Conservation (phyloP, 116 monocot species). For the Posidonia oceanica region DNA sequence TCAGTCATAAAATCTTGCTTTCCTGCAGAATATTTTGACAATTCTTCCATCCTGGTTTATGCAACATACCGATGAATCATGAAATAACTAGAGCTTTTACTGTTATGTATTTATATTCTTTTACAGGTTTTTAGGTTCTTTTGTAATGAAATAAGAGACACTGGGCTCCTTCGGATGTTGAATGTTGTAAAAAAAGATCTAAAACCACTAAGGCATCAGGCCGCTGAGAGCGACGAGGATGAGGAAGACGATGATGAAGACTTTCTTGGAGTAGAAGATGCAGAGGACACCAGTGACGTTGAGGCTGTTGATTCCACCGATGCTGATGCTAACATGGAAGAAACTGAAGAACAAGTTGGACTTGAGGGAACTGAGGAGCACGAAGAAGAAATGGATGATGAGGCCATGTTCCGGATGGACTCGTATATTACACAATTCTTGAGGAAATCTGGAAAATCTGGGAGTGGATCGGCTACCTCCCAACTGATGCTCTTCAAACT, state of each 20-base stretch:
- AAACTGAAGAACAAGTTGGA: conserved; percentile 12
- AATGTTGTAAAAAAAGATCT: conserved; percentile 82
- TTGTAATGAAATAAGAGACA: conserved; percentile 62
- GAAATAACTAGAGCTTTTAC: neutral
- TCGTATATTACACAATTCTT: conserved; percentile 51
- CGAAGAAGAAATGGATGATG: conserved; percentile 89
- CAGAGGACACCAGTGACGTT: conserved; percentile 42
- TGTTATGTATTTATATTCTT: conserved; percentile 7
- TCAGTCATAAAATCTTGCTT: too few relatives aligned
- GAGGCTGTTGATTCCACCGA: conserved; percentile 28
- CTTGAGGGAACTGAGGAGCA: conserved; percentile 12
- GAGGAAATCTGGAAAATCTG: conserved; percentile 46
- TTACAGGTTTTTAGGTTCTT: conserved; percentile 69
- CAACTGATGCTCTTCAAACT: conserved; percentile 74
- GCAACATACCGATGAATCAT: too few relatives aligned
- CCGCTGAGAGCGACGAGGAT: conserved; percentile 31
- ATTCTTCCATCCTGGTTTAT: too few relatives aligned
- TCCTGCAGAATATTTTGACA: too few relatives aligned
- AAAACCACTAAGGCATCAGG: conserved; percentile 44
- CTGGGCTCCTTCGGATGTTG: conserved; percentile 63
- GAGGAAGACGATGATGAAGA: conserved; percentile 66
- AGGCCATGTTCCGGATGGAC: conserved; percentile 87
- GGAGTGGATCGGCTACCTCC: conserved; percentile 46
- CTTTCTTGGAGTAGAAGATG: conserved; percentile 51
- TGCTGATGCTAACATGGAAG: conserved; percentile 17